Conservation (phyloP, 768 basidiomycete species). For the Myochromella boudieri region DNA sequence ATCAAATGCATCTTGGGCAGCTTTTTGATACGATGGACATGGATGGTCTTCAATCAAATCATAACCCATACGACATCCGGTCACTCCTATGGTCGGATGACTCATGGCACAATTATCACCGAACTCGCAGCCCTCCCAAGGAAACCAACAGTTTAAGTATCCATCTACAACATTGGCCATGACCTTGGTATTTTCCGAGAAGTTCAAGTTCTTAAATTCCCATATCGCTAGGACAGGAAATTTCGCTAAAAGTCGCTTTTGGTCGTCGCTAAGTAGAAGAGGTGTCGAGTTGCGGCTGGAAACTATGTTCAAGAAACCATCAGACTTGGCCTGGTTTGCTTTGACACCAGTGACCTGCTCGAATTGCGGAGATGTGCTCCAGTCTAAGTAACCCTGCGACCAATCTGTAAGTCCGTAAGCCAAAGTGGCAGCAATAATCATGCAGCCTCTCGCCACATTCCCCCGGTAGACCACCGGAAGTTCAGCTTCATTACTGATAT, state of each 20-base stretch:
- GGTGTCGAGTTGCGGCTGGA: background rate
- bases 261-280: too few species aligned
- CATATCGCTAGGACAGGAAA: constrained; percentile 12
- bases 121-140: constrained; percentile 10
- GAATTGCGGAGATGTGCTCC: background rate
- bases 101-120: constrained; percentile 1
- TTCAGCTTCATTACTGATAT: background rate
- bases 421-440: constrained; percentile 10
- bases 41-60: background rate
- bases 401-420: background rate
- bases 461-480: background rate
- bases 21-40: too few species aligned
- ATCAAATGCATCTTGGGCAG: too few species aligned
- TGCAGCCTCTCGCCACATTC: background rate
- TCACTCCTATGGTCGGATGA: constrained; percentile 4
- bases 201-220: constrained; percentile 20
- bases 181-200: background rate
- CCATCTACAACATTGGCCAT: background rate
- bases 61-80: constrained; percentile 8
- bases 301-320: constrained; percentile 11
- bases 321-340: constrained; percentile 5
- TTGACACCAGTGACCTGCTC: background rate
- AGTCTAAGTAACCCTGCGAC: background rate
- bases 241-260: too few species aligned
- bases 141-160: background rate